Conservation (phyloP, 805 yeast species). For the Lipomyces yamadae region DNA sequence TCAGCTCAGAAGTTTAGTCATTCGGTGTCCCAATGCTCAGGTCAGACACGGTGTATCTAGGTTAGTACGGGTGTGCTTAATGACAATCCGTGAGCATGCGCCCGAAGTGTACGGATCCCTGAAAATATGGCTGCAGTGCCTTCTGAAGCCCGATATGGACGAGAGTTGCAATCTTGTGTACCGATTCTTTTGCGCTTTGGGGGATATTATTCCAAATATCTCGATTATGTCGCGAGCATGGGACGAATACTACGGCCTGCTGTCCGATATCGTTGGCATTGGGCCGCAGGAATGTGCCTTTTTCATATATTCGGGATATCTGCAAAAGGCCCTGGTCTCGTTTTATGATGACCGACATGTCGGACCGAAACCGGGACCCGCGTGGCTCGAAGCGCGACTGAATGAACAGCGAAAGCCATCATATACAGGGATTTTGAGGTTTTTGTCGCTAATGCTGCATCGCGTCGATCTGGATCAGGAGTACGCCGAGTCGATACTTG, state of each 20-base stretch:
- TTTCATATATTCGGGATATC: slow-evolving; percentile 19
- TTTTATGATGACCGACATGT: slow-evolving; percentile 12
- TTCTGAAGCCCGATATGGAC: background rate
- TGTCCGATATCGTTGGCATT: slow-evolving; percentile 9
- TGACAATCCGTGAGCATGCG: slow-evolving; percentile 5
- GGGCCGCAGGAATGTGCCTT: slow-evolving; percentile 27
- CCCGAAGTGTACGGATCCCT: slow-evolving; percentile 25
- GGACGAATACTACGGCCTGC: slow-evolving; percentile 22
- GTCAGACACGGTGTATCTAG: slow-evolving; percentile 20
- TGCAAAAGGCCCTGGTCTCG: slow-evolving; percentile 18
- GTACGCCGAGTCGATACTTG: background rate
- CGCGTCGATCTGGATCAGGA: slow-evolving; percentile 9
- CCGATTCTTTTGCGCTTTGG: background rate
- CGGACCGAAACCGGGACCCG: slow-evolving; percentile 6
- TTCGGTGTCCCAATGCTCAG: slow-evolving; percentile 26
- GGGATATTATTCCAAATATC: background rate
- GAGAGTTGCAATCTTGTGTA: background rate
- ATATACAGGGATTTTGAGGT: slow-evolving; percentile 11
- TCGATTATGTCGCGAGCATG: slow-evolving; percentile 19
- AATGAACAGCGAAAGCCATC: slow-evolving; percentile 13
- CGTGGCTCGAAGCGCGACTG: slow-evolving; percentile 11
- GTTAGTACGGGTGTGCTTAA: slow-evolving; percentile 14
- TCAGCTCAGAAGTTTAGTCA: slow-evolving; percentile 17
- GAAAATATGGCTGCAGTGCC: slow-evolving; percentile 15
- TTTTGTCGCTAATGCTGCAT: slow-evolving; percentile 12